Conservation (phyloP, 176 grass and related monocot species). For the Oropetium thomaeum region DNA sequence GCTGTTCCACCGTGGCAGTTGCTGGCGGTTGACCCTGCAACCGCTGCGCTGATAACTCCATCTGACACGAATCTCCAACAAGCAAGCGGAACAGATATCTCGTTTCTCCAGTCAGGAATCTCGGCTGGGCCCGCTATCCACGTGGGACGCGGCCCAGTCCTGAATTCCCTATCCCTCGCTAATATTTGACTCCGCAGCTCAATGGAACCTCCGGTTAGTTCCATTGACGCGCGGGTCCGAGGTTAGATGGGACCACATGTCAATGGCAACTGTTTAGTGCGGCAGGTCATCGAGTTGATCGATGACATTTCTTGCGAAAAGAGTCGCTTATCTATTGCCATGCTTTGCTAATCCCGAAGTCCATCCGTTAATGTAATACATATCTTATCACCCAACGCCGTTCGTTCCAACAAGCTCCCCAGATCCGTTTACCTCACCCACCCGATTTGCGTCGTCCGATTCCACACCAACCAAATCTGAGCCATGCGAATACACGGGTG, state of each 20-base stretch:
- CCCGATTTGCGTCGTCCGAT: background rate
- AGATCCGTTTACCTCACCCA: background rate
- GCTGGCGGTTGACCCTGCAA: slow-evolving; percentile 15
- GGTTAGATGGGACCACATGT: accelerated
- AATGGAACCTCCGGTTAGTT: accelerated
- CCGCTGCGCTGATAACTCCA: background rate
- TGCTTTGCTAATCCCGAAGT: slow-evolving; percentile 3
- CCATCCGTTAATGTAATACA: background rate
- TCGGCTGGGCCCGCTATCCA: slow-evolving; percentile 6
- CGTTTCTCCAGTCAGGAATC: slow-evolving; percentile 23
- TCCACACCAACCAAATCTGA: background rate
- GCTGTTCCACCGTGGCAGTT: slow-evolving; percentile 15
- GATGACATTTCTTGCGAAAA: slow-evolving; percentile 6
- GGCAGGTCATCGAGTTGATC: background rate
- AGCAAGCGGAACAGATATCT: background rate
- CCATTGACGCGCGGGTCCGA: background rate
- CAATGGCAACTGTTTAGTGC: background rate
- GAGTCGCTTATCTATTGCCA: slow-evolving; percentile 4
- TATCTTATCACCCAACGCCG: background rate
- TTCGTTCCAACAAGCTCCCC: background rate
- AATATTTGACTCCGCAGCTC: background rate
- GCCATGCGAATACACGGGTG: slow-evolving; percentile 17
- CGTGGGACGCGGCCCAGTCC: background rate
- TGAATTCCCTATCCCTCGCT: background rate
- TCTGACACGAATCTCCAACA: slow-evolving; percentile 27